These are phyloP conservation scores for Boletus speciosus DNA, from an alignment of 768 basidiomycete species.

Conservation along the genomic window DNA sequence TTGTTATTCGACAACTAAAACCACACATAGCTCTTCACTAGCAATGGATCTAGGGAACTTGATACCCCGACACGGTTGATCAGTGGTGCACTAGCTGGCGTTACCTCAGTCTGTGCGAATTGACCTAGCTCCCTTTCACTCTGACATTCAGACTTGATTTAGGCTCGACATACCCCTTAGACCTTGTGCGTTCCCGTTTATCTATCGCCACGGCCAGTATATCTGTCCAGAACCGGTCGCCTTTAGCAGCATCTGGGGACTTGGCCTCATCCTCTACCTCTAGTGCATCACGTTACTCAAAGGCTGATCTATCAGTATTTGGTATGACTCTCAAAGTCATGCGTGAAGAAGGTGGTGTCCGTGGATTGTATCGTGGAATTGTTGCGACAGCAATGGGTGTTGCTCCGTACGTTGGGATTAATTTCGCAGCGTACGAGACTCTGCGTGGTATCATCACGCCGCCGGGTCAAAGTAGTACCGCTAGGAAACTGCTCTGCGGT, in stretches of 20 bases:
- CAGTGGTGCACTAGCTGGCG: slow-evolving; percentile 88
- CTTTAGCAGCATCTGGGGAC: slow-evolving; percentile 16
- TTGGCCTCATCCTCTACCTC: slow-evolving; percentile 36
- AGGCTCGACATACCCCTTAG: slow-evolving; percentile 90
- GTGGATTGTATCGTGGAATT: slow-evolving; percentile 83
- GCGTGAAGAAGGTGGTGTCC: slow-evolving; percentile 87
- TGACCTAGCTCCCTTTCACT: slow-evolving; percentile 3
- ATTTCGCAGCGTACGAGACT: slow-evolving; percentile 92
- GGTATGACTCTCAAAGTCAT: slow-evolving; percentile 92
- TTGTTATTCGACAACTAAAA: slow-evolving; percentile 27
- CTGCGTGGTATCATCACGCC: slow-evolving; percentile 72
- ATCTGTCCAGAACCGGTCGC: slow-evolving; percentile 33
- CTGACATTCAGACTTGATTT: slow-evolving; percentile 9
- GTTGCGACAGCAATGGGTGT: slow-evolving; percentile 84
- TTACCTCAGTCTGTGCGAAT: slow-evolving; percentile 86
- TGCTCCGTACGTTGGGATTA: slow-evolving; percentile 87
- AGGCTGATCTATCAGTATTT: slow-evolving; percentile 64
- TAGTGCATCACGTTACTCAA: slow-evolving; percentile 52
- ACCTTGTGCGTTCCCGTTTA: slow-evolving; percentile 87
- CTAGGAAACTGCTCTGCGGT: slow-evolving; percentile 78
- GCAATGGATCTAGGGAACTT: slow-evolving; percentile 64
- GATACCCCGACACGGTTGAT: slow-evolving; percentile 86
- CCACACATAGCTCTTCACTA: slow-evolving; percentile 59
- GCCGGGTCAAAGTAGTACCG: slow-evolving; percentile 68
- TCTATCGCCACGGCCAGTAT: slow-evolving; percentile 92